Evolutionary conservation across 1,284 basidiomycete genomes (phyloP).

Genomic region (Rhodotorula glutinis): DNA sequence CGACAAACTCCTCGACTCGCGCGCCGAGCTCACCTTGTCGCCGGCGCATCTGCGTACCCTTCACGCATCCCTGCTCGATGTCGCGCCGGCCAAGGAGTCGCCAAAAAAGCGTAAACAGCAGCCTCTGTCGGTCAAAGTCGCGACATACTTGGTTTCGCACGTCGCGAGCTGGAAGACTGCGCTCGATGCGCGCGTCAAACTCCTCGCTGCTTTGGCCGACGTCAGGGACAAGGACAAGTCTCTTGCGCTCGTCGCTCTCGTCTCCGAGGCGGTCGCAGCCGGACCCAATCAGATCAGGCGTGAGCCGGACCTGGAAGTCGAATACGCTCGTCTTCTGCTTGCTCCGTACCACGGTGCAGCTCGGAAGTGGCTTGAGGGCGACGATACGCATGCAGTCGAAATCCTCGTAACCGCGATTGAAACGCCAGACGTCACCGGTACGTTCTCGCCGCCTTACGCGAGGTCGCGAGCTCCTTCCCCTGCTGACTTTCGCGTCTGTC

Average conservation of each 20-base stretch:
- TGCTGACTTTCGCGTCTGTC: neutral
- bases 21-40: conserved; percentile 69
- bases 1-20: conserved; percentile 56
- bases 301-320: conserved; percentile 38
- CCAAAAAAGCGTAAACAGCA: conserved; percentile 58
- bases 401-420: conserved; percentile 19
- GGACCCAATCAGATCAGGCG: conserved; percentile 25
- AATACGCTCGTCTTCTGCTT: conserved; percentile 56
- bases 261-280: conserved; percentile 54
- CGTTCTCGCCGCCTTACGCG: no score
- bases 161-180: conserved; percentile 59
- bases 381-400: conserved; percentile 18
- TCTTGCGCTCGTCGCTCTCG: conserved; percentile 61
- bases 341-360: conserved; percentile 56
- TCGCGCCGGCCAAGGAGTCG: conserved; percentile 46
- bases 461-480: no score
- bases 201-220: conserved; percentile 61
- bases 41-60: conserved; percentile 60
- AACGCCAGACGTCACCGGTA: neutral
- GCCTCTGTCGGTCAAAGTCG: conserved; percentile 64
- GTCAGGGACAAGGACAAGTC: conserved; percentile 66
- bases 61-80: conserved; percentile 61
- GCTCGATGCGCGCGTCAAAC: conserved; percentile 53
- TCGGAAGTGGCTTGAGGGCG: conserved; percentile 37
- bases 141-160: conserved; percentile 82